Evolutionary conservation across 371 early-diverging fungal species (phyloP).

Genomic region (Vairimorpha apis): DNA sequence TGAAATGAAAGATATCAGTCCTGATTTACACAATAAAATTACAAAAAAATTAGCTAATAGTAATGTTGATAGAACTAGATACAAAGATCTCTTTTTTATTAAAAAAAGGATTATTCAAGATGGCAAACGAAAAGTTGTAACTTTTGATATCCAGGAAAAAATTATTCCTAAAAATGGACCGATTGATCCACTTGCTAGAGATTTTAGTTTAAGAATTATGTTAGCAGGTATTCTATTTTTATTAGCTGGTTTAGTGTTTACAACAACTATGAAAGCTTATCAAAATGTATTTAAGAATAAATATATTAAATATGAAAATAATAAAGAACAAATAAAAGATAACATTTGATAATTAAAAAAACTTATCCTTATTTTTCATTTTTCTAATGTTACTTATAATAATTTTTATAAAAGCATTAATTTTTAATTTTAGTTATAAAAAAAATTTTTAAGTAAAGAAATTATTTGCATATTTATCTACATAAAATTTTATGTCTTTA

Average conservation of each 20-base stretch:
- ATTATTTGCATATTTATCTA: no score
- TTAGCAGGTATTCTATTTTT: constrained; percentile 48
- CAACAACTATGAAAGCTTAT: constrained; percentile 58
- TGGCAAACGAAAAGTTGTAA: constrained; percentile 46
- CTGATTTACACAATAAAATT: constrained; percentile 50
- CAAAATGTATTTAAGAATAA: constrained; percentile 39
- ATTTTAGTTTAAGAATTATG: constrained; percentile 30
- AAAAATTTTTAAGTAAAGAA: no score
- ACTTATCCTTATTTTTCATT: neutral
- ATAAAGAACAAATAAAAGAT: constrained; percentile 7
- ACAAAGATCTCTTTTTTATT: constrained; percentile 57
- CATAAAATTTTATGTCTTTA: no score
- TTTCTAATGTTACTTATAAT: no score
- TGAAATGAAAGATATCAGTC: constrained; percentile 56
- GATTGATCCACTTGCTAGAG: constrained; percentile 6
- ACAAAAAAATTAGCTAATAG: constrained; percentile 25
- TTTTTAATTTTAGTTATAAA: no score
- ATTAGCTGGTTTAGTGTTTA: constrained; percentile 54
- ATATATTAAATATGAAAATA: constrained; percentile 18
- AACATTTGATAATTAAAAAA: neutral
- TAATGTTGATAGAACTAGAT: constrained; percentile 45
- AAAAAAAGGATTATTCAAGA: constrained; percentile 53
- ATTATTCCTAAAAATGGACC: constrained; percentile 47
- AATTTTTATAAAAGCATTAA: no score
- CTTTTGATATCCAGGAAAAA: constrained; percentile 53